Percentiles rank a stretch among this genome's conserved stretches.
phyloP scores from a whole-genome alignment of 2,329 filamentous ascomycete genomes.

The Tolypocladium ophioglossoides region DNA sequence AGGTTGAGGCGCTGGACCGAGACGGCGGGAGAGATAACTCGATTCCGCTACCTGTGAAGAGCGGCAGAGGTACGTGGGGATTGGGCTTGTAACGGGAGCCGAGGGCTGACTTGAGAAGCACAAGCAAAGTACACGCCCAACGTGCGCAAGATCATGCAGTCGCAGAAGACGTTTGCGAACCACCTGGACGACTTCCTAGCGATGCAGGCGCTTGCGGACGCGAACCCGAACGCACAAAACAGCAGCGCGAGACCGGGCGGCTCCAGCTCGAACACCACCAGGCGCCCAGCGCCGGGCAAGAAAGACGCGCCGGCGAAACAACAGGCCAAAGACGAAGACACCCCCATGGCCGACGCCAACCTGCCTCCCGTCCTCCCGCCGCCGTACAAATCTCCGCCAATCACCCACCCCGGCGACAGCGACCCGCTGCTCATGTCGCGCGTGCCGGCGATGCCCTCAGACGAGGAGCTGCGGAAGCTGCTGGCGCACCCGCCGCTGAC shows the following conservation, averaged over 20 bases:
- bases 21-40: conserved; percentile 65
- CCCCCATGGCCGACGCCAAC: conserved; percentile 13
- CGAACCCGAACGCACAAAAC: conserved; percentile 19
- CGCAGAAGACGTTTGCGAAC: conserved; percentile 75
- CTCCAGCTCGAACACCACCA: conserved; percentile 15
- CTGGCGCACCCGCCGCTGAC: conserved; percentile 54
- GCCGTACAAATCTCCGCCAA: conserved; percentile 20
- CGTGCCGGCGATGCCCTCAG: conserved; percentile 46
- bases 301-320: conserved; percentile 12
- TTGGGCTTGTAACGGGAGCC: not conserved
- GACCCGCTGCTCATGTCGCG: conserved; percentile 48
- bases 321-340: conserved; percentile 16
- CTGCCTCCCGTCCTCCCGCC: conserved; percentile 22
- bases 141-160: conserved; percentile 67
- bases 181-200: conserved; percentile 73
- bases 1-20: conserved; percentile 71
- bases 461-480: conserved; percentile 53
- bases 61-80: conserved; percentile 26
- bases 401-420: conserved; percentile 35
- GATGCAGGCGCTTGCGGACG: conserved; percentile 35
- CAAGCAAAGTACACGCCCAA: conserved; percentile 53
- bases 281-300: conserved; percentile 15
- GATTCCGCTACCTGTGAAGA: conserved; percentile 56
- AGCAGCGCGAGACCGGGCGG: conserved; percentile 14
- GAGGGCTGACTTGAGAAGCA: conserved; percentile 8